phyloP scores from a whole-genome alignment of 768 basidiomycete genomes.

The Leccinum imitatum region DNA sequence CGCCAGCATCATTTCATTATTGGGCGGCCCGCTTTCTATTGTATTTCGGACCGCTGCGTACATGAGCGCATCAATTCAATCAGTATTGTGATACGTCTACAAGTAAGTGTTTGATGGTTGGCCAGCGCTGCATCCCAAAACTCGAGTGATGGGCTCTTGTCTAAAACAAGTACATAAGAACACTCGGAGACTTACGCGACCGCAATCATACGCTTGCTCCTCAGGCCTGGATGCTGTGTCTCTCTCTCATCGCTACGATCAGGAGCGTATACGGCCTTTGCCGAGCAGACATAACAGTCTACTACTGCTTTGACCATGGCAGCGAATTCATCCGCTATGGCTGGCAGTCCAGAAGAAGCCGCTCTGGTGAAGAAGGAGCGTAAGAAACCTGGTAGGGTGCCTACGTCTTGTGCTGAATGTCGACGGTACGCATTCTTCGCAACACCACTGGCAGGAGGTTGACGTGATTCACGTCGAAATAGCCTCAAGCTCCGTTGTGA shows the following conservation, averaged over 20 bases:
- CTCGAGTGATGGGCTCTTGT: neutral
- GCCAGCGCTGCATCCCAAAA: neutral
- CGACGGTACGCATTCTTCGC: conserved; percentile 30
- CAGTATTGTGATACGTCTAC: neutral
- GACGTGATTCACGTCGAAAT: neutral
- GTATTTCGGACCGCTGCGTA: neutral
- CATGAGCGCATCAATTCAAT: neutral
- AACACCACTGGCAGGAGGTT: neutral
- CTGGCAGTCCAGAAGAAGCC: conserved; percentile 9
- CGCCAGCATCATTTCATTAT: neutral
- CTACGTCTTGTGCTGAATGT: conserved; percentile 42
- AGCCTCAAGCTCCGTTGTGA: conserved; percentile 68
- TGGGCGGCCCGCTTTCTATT: neutral
- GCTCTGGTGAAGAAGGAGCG: conserved; percentile 32
- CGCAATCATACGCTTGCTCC: neutral
- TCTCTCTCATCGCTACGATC: neutral
- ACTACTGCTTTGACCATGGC: neutral
- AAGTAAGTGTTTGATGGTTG: neutral
- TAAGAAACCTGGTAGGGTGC: conserved; percentile 49
- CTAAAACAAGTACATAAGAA: neutral
- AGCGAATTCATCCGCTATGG: conserved; percentile 2
- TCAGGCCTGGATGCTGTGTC: neutral
- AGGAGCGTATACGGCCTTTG: conserved; percentile 7
- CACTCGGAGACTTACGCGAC: neutral
- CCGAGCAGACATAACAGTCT: conserved; percentile 2